Base-by-base conservation (phyloP, 257 asterid species). In the Solanum neorickii region DNA sequence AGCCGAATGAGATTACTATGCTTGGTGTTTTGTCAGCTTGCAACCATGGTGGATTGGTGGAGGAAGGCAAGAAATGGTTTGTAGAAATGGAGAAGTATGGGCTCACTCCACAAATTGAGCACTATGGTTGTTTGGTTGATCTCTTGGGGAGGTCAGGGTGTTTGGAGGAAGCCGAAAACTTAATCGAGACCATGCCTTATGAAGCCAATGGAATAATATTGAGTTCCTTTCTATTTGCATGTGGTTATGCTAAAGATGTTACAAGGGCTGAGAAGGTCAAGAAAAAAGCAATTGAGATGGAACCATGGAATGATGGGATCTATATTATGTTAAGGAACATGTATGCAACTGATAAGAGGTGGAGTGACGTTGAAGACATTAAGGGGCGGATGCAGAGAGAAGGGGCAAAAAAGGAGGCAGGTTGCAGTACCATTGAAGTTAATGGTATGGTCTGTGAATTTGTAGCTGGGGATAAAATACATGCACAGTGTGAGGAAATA, bases 1-100 rank as follows among this genome's bases (percentile, higher is more conserved):
- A 88, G 83, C 98, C 98, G 41, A 86, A 95, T 76, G 94, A 91
- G 87, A 86, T 95, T 62, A 97, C 98, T 74, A 92, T 97, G 98
- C 98, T 97, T 23, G 98, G 96, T 4, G 94, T 95, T 49, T 90
- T 97, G 85, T 93, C 98, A 70, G 99, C 99, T 83, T 97, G 99
- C 82, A 95, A 93, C 92, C 99, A 97, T 85, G 97, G 96, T 68
- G 99, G 99, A 85, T 89, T 97, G 83, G 98, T 97, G 46, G 93
- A 94, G 85, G 99, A 97, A 93, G 99, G 99, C 27, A 94, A 90
- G 87, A 89, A 76, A 90, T 97, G 95, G 98, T 94, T 95, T 83
- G 37, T 73, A 65, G 94, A 91, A 87, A 97, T 95, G 96, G 89
- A 72, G 83, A 94, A 91, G 23, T 91, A 91, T 16, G 82, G 87